phyloP scores from a whole-genome alignment of 2,329 filamentous ascomycete species.

The Sarocladium oryzae region DNA sequence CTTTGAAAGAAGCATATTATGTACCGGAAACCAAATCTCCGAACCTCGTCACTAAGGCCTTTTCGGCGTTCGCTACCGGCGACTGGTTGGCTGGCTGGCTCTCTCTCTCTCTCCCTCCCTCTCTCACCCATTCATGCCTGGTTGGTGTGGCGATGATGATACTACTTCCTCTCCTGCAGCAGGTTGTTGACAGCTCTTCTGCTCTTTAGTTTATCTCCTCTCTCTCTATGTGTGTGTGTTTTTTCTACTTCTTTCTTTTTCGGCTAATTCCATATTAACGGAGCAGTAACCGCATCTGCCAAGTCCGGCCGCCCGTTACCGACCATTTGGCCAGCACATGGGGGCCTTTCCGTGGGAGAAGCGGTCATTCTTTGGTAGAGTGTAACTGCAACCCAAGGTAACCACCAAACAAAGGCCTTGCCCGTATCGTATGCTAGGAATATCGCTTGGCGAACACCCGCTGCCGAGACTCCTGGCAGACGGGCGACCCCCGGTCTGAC shows the following conservation, averaged over 20 bases:
- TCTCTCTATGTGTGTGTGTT: too few species aligned
- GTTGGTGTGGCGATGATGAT: too few species aligned
- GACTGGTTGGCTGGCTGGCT: too few species aligned
- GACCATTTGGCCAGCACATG: neutral
- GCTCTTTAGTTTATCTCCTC: too few species aligned
- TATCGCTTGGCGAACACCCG: neutral
- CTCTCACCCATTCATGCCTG: too few species aligned
- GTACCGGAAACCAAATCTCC: constrained; percentile 4
- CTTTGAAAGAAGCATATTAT: neutral
- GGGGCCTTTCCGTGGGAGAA: neutral
- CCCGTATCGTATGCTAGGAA: neutral
- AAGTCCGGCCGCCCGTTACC: constrained; percentile 4
- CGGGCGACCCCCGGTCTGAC: too few species aligned
- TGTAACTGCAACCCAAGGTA: neutral
- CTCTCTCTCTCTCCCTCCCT: too few species aligned
- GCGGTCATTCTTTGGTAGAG: neutral
- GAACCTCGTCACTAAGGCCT: neutral
- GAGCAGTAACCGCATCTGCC: constrained; percentile 2
- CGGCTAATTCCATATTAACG: constrained; percentile 7
- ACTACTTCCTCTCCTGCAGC: too few species aligned
- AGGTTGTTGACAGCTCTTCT: too few species aligned
- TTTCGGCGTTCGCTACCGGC: too few species aligned
- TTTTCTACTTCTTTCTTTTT: neutral
- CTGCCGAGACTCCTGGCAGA: neutral
- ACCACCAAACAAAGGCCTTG: neutral